Evolutionary conservation across 2,329 filamentous ascomycete species (phyloP).

Genomic region (Fusarium brachygibbosum): DNA sequence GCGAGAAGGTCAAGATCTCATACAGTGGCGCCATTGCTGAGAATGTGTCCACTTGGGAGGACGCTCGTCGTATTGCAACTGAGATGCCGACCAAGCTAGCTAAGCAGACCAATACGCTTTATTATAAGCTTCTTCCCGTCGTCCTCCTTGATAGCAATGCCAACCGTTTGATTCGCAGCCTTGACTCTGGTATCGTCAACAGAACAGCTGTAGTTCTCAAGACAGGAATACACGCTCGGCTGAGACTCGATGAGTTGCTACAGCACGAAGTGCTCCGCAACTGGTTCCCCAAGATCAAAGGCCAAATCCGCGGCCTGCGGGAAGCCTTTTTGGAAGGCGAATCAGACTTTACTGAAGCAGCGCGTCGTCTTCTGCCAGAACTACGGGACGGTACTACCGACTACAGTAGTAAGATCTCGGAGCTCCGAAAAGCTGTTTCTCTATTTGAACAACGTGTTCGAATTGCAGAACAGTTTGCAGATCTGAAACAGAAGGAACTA

Average conservation of each 20-base stretch:
- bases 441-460: conserved; percentile 5
- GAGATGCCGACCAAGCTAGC: conserved; percentile 6
- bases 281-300: conserved; percentile 2
- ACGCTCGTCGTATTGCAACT: conserved; percentile 1
- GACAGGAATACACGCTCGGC: background rate
- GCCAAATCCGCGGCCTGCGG: background rate
- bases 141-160: conserved; percentile 1
- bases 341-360: background rate
- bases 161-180: conserved; percentile 3
- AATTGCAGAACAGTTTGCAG: conserved; percentile 7
- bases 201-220: conserved; percentile 6
- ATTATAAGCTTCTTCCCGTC: conserved; percentile 1
- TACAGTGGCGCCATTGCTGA: conserved; percentile 9
- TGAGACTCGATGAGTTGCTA: conserved; percentile 2
- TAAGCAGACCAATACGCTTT: conserved; percentile 8
- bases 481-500: background rate
- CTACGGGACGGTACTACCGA: conserved; percentile 6
- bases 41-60: conserved; percentile 7
- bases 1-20: conserved; percentile 7
- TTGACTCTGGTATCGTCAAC: conserved; percentile 1
- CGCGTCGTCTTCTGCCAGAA: conserved; percentile 1
- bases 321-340: background rate
- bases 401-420: background rate
- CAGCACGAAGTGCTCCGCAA: conserved; percentile 1
- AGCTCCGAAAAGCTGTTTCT: background rate